Conservation (phyloP, 106 monocot genomes). For the Allium cepa region DNA sequence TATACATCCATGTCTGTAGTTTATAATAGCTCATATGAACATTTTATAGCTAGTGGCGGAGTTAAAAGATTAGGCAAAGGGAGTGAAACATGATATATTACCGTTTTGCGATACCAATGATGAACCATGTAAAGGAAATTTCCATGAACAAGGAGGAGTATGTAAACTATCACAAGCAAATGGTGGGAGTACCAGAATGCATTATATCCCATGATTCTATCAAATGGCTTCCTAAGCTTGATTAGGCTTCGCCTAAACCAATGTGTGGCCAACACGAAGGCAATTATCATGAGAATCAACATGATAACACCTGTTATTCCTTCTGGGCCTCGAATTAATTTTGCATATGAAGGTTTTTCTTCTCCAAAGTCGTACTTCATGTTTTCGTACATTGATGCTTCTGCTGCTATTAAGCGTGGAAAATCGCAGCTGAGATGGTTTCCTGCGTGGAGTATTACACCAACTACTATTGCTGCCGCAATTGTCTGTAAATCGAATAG, state of each 20-base stretch:
- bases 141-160: conserved; percentile 65
- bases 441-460: conserved; percentile 85
- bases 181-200: conserved; percentile 98
- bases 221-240: conserved; percentile 69
- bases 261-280: conserved; percentile 70
- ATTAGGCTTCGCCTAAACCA: conserved; percentile 81
- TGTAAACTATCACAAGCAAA: conserved; percentile 66
- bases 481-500: conserved; percentile 45
- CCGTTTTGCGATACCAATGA: conserved; percentile 61
- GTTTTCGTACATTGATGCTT: conserved; percentile 18
- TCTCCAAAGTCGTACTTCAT: conserved; percentile 48
- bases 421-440: conserved; percentile 83
- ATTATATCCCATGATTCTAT: conserved; percentile 81
- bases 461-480: conserved; percentile 75
- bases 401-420: conserved; percentile 42
- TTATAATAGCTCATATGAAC: background rate
- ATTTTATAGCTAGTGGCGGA: no score
- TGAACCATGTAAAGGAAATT: conserved; percentile 59
- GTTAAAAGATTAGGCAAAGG: no score
- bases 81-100: conserved; percentile 11
- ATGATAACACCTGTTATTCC: conserved; percentile 75
- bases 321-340: conserved; percentile 45
- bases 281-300: conserved; percentile 65
- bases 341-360: conserved; percentile 45
- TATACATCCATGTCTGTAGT: conserved; percentile 91